phyloP scores from a whole-genome alignment of 179 eudicot genomes.

The Spergularia azorica region DNA sequence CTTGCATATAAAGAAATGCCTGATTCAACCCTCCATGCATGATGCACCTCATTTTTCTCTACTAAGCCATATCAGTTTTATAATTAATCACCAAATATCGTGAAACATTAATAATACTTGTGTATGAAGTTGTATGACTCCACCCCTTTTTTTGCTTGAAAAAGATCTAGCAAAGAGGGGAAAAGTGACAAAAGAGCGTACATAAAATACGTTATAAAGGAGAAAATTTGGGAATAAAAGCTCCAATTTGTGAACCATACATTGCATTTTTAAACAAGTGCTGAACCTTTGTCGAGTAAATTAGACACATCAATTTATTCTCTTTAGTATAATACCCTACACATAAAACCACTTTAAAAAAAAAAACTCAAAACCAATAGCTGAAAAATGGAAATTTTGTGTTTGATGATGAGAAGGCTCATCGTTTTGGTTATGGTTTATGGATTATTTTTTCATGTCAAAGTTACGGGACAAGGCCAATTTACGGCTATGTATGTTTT shows the following conservation, averaged over 20 bases:
- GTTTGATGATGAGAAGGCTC: conserved; percentile 6
- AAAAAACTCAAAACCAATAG: not conserved
- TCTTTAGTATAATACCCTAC: not conserved
- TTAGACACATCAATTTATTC: not conserved
- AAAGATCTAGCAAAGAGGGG: not conserved
- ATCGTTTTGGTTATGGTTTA: conserved; percentile 18
- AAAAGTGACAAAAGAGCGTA: conserved; percentile 10
- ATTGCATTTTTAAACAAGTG: not conserved
- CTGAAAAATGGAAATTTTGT: conserved; percentile 19
- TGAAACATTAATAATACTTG: not conserved
- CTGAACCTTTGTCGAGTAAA: not conserved
- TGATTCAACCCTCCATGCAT: not conserved
- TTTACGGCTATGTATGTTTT: conserved; percentile 75
- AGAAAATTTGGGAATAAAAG: conserved; percentile 23
- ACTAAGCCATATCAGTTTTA: too few relatives aligned
- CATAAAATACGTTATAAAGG: conserved; percentile 18
- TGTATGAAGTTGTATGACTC: not conserved
- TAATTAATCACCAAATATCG: not conserved
- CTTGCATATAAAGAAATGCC: too few relatives aligned
- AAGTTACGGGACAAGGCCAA: conserved; percentile 35
- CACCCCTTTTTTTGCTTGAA: not conserved
- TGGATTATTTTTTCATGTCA: conserved; percentile 11
- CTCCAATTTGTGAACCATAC: conserved; percentile 11
- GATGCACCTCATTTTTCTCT: not conserved
- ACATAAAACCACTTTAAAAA: not conserved